Evolutionary conservation across 768 basidiomycete species (phyloP).

Genomic region (Agaricus sinodeliciosus): DNA sequence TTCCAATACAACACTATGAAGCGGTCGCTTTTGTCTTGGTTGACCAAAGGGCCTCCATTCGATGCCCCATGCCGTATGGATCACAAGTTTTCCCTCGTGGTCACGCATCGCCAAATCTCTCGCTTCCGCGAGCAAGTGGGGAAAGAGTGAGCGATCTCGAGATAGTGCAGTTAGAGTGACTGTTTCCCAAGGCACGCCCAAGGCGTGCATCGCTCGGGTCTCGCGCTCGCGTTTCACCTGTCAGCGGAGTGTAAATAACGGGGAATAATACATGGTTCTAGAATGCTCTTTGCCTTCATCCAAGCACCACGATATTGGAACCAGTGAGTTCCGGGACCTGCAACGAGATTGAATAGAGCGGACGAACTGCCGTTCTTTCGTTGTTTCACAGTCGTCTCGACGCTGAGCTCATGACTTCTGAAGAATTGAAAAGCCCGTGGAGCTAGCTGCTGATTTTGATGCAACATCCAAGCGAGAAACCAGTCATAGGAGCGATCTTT

Average conservation of each 20-base stretch:
- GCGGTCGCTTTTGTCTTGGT: constrained; percentile 78
- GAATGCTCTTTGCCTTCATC: constrained; percentile 70
- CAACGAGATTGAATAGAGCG: constrained; percentile 88
- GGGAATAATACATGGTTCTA: not conserved
- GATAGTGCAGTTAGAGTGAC: constrained; percentile 91
- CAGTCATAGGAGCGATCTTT: constrained; percentile 94
- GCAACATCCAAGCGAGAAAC: constrained; percentile 96
- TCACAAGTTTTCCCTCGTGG: constrained; percentile 91
- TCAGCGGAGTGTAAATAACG: constrained; percentile 12
- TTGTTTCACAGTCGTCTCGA: constrained; percentile 87
- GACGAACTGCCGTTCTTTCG: constrained; percentile 87
- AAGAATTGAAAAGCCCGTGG: constrained; percentile 35
- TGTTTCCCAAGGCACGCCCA: constrained; percentile 96
- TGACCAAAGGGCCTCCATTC: constrained; percentile 97
- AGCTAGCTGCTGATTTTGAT: constrained; percentile 34
- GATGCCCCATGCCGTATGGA: constrained; percentile 94
- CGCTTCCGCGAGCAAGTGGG: constrained; percentile 80
- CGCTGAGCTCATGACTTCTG: constrained; percentile 87
- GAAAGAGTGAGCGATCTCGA: constrained; percentile 76
- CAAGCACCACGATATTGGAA: constrained; percentile 87
- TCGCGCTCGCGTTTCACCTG: constrained; percentile 95
- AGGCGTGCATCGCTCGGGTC: constrained; percentile 84
- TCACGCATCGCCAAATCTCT: constrained; percentile 77
- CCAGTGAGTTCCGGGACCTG: constrained; percentile 92
- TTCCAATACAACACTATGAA: constrained; percentile 85